These are phyloP conservation scores for Penicillium tannophilum DNA, from an alignment of 495 filamentous ascomycete genomes.

Conservation along the genomic window DNA sequence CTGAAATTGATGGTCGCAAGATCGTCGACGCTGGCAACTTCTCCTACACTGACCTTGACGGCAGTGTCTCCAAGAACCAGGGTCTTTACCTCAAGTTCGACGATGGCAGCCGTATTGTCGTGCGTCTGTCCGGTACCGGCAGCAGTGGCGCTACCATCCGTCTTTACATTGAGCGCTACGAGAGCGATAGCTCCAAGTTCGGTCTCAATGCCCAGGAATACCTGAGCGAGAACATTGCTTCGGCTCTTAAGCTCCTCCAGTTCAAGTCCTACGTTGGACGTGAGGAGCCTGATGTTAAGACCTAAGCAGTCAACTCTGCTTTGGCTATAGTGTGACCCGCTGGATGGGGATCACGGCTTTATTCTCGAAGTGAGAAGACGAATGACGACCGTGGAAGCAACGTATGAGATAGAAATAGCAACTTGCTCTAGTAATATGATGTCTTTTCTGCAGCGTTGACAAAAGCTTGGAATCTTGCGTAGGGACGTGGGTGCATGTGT, in stretches of 20 bases:
- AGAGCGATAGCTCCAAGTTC: slow-evolving; percentile 72
- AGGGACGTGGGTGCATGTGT: too few species aligned
- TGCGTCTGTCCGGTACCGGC: slow-evolving; percentile 91
- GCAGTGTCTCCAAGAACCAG: slow-evolving; percentile 93
- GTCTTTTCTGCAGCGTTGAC: slow-evolving; percentile 9
- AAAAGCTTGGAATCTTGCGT: not conserved
- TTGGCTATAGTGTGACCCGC: slow-evolving; percentile 22
- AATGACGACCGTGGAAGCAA: slow-evolving; percentile 21
- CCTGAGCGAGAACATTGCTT: slow-evolving; percentile 80
- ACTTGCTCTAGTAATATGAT: slow-evolving; percentile 19
- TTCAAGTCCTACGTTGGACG: slow-evolving; percentile 89
- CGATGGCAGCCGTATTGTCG: slow-evolving; percentile 90
- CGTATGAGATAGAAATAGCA: slow-evolving; percentile 15
- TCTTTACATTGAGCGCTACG: slow-evolving; percentile 93
- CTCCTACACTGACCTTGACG: slow-evolving; percentile 94
- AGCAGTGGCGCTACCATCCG: slow-evolving; percentile 94
- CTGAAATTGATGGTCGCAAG: slow-evolving; percentile 67
- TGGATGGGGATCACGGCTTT: slow-evolving; percentile 34
- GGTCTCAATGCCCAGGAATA: slow-evolving; percentile 86
- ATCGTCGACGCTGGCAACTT: slow-evolving; percentile 92
- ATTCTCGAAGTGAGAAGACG: slow-evolving; percentile 13
- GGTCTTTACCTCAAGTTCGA: slow-evolving; percentile 94
- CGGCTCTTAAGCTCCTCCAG: slow-evolving; percentile 80
- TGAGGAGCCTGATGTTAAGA: slow-evolving; percentile 93
- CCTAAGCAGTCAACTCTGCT: slow-evolving; percentile 50